phyloP scores from a whole-genome alignment of 768 basidiomycete species.

The Russula sp. region DNA sequence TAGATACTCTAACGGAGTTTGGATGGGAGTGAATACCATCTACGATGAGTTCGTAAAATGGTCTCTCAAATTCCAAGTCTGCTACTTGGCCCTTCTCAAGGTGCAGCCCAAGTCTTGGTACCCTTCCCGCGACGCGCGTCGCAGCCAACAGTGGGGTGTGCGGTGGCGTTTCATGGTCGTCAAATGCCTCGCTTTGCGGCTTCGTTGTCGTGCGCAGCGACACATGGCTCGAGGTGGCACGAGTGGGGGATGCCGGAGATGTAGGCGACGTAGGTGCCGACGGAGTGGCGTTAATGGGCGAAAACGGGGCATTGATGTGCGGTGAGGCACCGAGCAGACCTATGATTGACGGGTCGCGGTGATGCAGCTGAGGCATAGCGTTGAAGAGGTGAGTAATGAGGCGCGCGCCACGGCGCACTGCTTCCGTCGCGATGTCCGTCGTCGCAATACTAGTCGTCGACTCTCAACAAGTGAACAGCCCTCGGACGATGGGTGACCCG shows the following conservation, averaged over 20 bases:
- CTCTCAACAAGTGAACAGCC: conserved; percentile 8
- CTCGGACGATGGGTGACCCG: not conserved
- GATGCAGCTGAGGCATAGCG: conserved; percentile 86
- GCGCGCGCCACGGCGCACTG: conserved; percentile 67
- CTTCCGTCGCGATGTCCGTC: conserved; percentile 64
- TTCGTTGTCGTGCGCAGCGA: conserved; percentile 23
- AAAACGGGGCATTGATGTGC: conserved; percentile 42
- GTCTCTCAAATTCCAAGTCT: conserved; percentile 50
- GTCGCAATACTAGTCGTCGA: conserved; percentile 53
- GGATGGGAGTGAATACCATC: conserved; percentile 91
- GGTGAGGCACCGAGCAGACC: conserved; percentile 79
- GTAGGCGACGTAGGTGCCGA: conserved; percentile 19
- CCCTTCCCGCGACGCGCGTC: conserved; percentile 6
- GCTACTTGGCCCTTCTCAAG: conserved; percentile 46
- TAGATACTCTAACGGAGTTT: conserved; percentile 69
- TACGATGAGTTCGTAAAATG: conserved; percentile 85
- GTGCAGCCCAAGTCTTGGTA: conserved; percentile 28
- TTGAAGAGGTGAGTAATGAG: conserved; percentile 93
- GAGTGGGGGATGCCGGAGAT: conserved; percentile 20
- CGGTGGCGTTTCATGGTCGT: conserved; percentile 52
- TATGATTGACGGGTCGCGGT: conserved; percentile 88
- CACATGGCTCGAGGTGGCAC: not conserved
- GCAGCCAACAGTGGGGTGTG: conserved; percentile 38
- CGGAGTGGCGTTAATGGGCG: conserved; percentile 30
- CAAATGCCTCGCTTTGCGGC: conserved; percentile 46